A percentile compares a stretch with the other conserved stretches of the same genome.
phyloP scores from a whole-genome alignment of 2,329 filamentous ascomycete genomes.

The Colletotrichum lupini region DNA sequence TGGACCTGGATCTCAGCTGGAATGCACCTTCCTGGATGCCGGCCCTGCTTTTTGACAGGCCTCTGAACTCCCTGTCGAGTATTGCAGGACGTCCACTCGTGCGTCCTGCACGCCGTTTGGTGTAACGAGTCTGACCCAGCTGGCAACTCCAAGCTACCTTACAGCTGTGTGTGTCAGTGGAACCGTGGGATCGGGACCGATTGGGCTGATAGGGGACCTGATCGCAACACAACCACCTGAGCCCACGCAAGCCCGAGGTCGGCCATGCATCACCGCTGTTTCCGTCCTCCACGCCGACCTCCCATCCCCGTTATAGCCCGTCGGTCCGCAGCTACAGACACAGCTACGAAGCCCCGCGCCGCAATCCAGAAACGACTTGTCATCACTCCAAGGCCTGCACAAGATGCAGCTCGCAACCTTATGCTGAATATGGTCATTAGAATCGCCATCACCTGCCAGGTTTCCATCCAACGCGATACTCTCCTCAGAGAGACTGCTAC shows the following conservation, averaged over 20 bases:
- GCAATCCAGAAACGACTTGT: slow-evolving; percentile 9
- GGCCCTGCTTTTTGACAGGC: neutral
- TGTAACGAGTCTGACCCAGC: slow-evolving; percentile 18
- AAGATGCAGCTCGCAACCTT: slow-evolving; percentile 19
- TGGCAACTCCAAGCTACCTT: neutral
- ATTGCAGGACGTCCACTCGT: slow-evolving; percentile 8
- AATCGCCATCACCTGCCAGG: slow-evolving; percentile 1
- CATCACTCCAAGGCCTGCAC: neutral
- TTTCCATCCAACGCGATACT: neutral
- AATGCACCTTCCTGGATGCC: neutral
- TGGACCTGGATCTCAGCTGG: slow-evolving; percentile 9
- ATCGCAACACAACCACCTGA: neutral
- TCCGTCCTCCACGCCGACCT: slow-evolving; percentile 4
- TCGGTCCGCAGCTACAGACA: neutral
- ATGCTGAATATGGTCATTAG: neutral
- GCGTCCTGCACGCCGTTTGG: slow-evolving; percentile 22
- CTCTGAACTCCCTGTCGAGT: slow-evolving; percentile 2
- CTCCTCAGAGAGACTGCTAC: neutral
- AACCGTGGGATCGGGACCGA: slow-evolving; percentile 29
- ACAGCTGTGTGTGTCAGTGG: slow-evolving; percentile 25
- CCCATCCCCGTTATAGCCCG: slow-evolving; percentile 1
- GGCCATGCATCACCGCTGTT: slow-evolving; percentile 6
- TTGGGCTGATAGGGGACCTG: slow-evolving; percentile 23
- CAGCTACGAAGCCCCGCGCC: neutral
- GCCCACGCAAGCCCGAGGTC: neutral